Conservation (phyloP, 495 filamentous ascomycete genomes). For the Neurospora sp. region DNA sequence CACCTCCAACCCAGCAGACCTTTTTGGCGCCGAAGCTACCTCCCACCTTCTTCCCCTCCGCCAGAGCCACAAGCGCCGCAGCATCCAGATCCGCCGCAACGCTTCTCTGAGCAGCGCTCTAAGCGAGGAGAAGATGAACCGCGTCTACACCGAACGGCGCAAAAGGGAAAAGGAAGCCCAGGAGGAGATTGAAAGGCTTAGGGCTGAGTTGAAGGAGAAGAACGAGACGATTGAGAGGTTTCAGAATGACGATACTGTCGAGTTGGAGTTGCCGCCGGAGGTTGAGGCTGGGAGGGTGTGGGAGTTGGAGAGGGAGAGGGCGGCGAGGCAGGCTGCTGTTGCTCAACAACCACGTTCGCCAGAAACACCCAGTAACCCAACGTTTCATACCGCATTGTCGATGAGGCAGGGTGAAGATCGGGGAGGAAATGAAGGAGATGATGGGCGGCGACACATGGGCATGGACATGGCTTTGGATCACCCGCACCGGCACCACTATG, state of each 20-base stretch:
- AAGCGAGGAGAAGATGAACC: slow-evolving; percentile 60
- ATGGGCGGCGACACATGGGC: not conserved
- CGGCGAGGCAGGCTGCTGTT: not conserved
- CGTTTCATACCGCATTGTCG: not conserved
- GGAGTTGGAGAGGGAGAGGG: not conserved
- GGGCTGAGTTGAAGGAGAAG: slow-evolving; percentile 40
- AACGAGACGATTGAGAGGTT: slow-evolving; percentile 40
- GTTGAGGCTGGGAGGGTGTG: slow-evolving; percentile 16
- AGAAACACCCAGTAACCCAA: not conserved
- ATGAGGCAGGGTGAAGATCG: not conserved
- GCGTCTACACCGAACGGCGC: slow-evolving; percentile 48
- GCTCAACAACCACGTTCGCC: not conserved
- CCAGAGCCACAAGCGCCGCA: slow-evolving; percentile 52
- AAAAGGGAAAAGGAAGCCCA: slow-evolving; percentile 26
- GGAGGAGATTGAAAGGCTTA: slow-evolving; percentile 38
- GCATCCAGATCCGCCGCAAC: slow-evolving; percentile 59
- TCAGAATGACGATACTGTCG: slow-evolving; percentile 33
- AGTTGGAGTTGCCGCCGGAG: slow-evolving; percentile 34
- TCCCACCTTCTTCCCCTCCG: slow-evolving; percentile 48
- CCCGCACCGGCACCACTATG: not conserved
- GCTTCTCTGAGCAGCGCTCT: slow-evolving; percentile 31
- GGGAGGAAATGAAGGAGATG: not conserved
- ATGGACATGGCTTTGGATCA: not conserved
- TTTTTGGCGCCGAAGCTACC: slow-evolving; percentile 10
- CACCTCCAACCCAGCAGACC: slow-evolving; percentile 19